phyloP scores from a whole-genome alignment of 2,329 filamentous ascomycete genomes.

The Fusarium sp. region DNA sequence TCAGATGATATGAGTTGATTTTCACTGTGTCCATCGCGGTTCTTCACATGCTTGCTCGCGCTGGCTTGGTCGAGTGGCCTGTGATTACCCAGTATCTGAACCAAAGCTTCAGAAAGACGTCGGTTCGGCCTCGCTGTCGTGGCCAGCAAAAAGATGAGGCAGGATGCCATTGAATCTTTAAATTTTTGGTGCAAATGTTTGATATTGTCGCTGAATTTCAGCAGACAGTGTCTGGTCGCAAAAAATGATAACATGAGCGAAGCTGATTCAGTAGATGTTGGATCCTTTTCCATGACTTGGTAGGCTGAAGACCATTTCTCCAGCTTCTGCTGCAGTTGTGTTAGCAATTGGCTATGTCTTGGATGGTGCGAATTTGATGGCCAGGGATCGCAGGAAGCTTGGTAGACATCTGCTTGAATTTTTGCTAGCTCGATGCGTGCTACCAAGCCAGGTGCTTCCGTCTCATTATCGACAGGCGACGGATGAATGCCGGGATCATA shows the following conservation, averaged over 20 bases:
- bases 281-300: constrained; percentile 19
- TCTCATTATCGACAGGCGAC: constrained; percentile 10
- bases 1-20: background rate
- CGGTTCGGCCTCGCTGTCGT: constrained; percentile 29
- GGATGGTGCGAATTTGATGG: constrained; percentile 12
- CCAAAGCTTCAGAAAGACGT: constrained; percentile 23
- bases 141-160: constrained; percentile 37
- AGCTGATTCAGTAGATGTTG: constrained; percentile 15
- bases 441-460: constrained; percentile 1
- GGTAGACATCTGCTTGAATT: constrained; percentile 41
- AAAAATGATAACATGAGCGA: constrained; percentile 36
- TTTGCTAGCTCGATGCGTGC: constrained; percentile 38
- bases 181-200: constrained; percentile 6
- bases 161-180: constrained; percentile 39
- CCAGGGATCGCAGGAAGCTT: constrained; percentile 23
- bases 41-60: background rate
- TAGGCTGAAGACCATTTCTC: constrained; percentile 37
- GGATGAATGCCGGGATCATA: constrained; percentile 25
- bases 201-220: constrained; percentile 8
- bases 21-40: background rate
- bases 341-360: constrained; percentile 16
- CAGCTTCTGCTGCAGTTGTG: constrained; percentile 31
- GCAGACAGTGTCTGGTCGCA: constrained; percentile 37
- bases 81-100: constrained; percentile 22
- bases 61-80: background rate